Base-by-base conservation (phyloP, 2,329 filamentous ascomycete genomes). In the Trichoderma koningii region DNA sequence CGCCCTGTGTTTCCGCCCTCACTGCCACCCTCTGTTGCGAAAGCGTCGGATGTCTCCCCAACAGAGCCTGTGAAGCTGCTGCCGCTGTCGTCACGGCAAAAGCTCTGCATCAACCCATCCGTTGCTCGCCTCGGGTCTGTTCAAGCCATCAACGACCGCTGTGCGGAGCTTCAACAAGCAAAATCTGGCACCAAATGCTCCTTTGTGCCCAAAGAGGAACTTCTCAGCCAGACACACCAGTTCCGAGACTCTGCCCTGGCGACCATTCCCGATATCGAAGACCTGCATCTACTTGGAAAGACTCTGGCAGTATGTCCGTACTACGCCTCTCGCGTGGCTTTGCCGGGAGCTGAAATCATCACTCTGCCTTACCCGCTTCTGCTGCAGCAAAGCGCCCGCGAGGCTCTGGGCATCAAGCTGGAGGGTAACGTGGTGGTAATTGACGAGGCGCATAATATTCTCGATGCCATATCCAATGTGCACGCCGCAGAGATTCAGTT, bases 371-470 rank as follows among this genome's bases (percentile, higher is more conserved):
- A 99, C 73, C 94, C 94, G 1, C 78, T 99, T 7, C 82, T 99
- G 0, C 80, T 99, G 3, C 95, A 98, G 72, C 91, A 89, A 71
- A 91, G 88, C 4, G 93, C 95, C 0, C 84, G 95, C 55, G 93
- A 98, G 67, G 93, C 95, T 0, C 82, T 99, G 0, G 89, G 90
- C 0, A 87, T 99, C 50, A 94, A 90, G 26, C 78, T 99, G 9
- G 93, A 96, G 71, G 87, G 88, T 5, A 95, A 96, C 72, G 83
- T 99, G 0, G 88, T 99, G n/a, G 90, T 99, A 28, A 91, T 99
- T 55, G 95, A 99, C 70, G 95, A 99, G 79, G 95, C 95, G 0
- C 95, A 99, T 75, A 99, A 99, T 73, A 85, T 99, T 60, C 97
- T 97, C 89, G 93, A 97, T 75, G 93, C 94, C 0, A 92, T 99